phyloP scores from a whole-genome alignment of 805 yeast species.

The Metschnikowia santaceciliae region DNA sequence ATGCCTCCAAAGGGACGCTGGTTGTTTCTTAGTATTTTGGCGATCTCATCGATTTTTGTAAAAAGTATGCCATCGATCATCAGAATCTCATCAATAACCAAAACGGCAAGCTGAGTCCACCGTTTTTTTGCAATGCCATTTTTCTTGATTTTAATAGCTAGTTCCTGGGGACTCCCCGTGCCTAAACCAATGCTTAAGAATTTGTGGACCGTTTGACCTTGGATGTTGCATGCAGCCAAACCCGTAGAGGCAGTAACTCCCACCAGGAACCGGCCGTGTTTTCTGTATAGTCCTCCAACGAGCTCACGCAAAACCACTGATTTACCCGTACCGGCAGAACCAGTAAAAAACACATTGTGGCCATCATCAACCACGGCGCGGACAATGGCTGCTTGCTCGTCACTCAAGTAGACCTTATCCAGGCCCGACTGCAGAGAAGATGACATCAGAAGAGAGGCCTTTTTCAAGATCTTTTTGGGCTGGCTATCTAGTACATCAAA shows the following conservation, averaged over 20 bases:
- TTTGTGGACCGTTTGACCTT: constrained; percentile 74
- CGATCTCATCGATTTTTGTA: constrained; percentile 61
- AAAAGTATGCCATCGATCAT: constrained; percentile 72
- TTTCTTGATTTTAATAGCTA: constrained; percentile 52
- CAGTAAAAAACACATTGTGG: constrained; percentile 80
- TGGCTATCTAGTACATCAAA: constrained; percentile 21
- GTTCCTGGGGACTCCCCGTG: constrained; percentile 41
- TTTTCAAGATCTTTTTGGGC: constrained; percentile 23
- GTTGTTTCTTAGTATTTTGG: constrained; percentile 43
- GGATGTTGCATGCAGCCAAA: constrained; percentile 75
- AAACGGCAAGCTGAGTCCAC: constrained; percentile 56
- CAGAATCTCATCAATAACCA: constrained; percentile 74
- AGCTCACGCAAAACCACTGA: constrained; percentile 73
- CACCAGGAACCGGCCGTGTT: constrained; percentile 43
- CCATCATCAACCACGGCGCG: constrained; percentile 53
- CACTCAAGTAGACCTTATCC: constrained; percentile 18
- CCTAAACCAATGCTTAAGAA: constrained; percentile 79
- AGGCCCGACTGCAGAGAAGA: constrained; percentile 3
- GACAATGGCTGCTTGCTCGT: constrained; percentile 47
- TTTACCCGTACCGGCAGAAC: constrained; percentile 98
- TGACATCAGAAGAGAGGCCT: not conserved
- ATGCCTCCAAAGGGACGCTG: constrained; percentile 73
- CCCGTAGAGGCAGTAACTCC: constrained; percentile 87
- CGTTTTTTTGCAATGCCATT: constrained; percentile 46
- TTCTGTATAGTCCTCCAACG: constrained; percentile 48